Conservation (phyloP, 1,139 yeast species). For the Lodderomyces oxycetoniae region DNA sequence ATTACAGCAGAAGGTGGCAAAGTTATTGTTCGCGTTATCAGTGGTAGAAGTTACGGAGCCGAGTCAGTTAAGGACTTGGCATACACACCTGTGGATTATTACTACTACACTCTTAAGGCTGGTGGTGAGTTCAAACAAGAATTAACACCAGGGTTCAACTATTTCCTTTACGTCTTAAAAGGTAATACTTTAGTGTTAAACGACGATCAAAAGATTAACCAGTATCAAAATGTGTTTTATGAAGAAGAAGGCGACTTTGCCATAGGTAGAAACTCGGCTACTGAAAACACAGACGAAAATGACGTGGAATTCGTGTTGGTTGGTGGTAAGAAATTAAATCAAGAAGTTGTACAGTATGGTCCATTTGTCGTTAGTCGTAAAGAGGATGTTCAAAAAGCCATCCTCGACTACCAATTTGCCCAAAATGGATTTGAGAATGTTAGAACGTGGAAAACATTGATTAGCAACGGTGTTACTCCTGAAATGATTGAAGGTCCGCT, state of each 20-base stretch:
- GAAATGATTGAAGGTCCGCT: constrained; percentile 41
- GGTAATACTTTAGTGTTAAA: constrained; percentile 55
- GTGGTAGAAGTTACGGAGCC: constrained; percentile 74
- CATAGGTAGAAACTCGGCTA: constrained; percentile 42
- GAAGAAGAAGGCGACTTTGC: constrained; percentile 59
- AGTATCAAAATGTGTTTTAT: constrained; percentile 58
- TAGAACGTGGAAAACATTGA: constrained; percentile 62
- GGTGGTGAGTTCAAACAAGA: constrained; percentile 65
- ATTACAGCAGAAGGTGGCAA: constrained; percentile 62
- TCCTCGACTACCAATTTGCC: constrained; percentile 63
- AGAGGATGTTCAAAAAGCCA: constrained; percentile 62
- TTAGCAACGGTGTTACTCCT: constrained; percentile 55
- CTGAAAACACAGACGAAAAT: constrained; percentile 20
- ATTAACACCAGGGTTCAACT: constrained; percentile 61
- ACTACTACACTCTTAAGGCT: constrained; percentile 61
- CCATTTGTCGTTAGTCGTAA: constrained; percentile 76
- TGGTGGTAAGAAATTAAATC: constrained; percentile 76
- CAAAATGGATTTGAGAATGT: constrained; percentile 73
- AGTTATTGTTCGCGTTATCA: constrained; percentile 65
- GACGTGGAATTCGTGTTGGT: constrained; percentile 58
- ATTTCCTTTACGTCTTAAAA: constrained; percentile 63
- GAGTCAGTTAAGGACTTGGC: constrained; percentile 74
- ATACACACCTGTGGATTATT: constrained; percentile 76
- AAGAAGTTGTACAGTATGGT: constrained; percentile 80
- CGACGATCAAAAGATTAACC: constrained; percentile 35